Evolutionary conservation across 2,329 filamentous ascomycete genomes (phyloP).

Genomic region (Colletotrichum paranaense): DNA sequence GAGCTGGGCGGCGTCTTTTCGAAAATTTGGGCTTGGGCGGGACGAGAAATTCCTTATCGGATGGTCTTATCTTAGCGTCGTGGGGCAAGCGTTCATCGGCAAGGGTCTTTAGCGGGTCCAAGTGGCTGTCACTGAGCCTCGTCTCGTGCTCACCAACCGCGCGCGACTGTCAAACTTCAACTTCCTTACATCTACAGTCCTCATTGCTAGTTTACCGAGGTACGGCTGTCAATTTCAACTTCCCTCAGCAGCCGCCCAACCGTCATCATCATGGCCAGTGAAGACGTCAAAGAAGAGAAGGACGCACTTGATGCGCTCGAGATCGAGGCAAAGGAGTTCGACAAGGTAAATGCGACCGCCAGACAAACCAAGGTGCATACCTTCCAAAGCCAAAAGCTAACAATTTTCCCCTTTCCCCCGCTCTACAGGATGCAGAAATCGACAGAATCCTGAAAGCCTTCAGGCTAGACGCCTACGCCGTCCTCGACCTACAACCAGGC

Average conservation of each 20-base stretch:
- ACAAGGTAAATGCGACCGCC: slow-evolving; percentile 70
- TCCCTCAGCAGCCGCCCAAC: too few relatives aligned
- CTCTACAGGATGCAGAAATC: slow-evolving; percentile 86
- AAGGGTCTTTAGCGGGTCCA: slow-evolving; percentile 9
- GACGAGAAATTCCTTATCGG: slow-evolving; percentile 37
- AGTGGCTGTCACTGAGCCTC: slow-evolving; percentile 18
- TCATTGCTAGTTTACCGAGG: not conserved
- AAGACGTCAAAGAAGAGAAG: slow-evolving; percentile 66
- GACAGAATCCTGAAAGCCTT: slow-evolving; percentile 94
- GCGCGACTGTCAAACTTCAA: not conserved
- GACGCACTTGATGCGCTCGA: slow-evolving; percentile 86
- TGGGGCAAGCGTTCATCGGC: slow-evolving; percentile 7
- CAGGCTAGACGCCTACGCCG: slow-evolving; percentile 82
- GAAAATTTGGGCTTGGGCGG: slow-evolving; percentile 33
- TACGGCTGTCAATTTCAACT: not conserved
- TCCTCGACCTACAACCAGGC: slow-evolving; percentile 94
- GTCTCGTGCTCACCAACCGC: slow-evolving; percentile 18
- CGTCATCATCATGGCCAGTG: slow-evolving; percentile 50
- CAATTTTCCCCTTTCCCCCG: rapidly evolving
- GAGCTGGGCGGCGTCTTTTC: slow-evolving; percentile 14
- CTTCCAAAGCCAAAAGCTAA: not conserved
- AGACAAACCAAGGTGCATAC: not conserved
- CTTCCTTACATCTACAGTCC: not conserved
- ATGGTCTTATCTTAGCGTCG: slow-evolving; percentile 32
- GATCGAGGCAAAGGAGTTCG: slow-evolving; percentile 88